Evolutionary conservation across 345 rosid genomes (phyloP).

Genomic region (Populus simonii): DNA sequence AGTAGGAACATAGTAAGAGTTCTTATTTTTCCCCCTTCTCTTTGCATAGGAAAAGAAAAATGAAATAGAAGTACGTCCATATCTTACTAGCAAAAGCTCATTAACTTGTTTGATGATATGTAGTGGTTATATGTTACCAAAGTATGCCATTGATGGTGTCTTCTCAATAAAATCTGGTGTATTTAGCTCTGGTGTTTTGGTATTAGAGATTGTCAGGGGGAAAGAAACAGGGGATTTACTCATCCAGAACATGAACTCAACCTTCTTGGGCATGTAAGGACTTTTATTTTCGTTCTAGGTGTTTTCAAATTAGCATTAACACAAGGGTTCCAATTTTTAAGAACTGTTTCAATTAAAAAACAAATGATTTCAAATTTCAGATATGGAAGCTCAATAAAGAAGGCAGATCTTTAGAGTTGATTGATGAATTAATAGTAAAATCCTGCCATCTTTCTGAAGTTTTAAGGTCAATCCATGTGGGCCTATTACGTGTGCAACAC

Average conservation of each 20-base stretch:
- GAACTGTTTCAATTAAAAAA: neutral
- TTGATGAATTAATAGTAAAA: constrained; percentile 10
- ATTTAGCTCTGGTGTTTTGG: constrained; percentile 19
- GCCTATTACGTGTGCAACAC: constrained; percentile 38
- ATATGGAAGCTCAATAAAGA: constrained; percentile 32
- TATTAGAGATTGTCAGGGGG: constrained; percentile 13
- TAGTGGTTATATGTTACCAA: constrained; percentile 21
- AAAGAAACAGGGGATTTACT: constrained; percentile 15
- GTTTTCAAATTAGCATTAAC: too few species aligned
- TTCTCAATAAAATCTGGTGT: constrained; percentile 20
- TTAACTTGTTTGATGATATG: neutral
- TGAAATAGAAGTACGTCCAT: neutral
- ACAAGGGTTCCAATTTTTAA: neutral
- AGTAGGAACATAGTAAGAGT: constrained; percentile 21
- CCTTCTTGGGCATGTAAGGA: constrained; percentile 21
- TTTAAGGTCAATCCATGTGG: constrained; percentile 22
- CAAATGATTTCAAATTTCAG: constrained; percentile 10
- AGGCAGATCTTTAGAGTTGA: constrained; percentile 21
- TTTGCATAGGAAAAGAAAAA: neutral
- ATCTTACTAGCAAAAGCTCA: neutral
- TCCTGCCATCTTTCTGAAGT: constrained; percentile 4
- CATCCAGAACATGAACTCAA: constrained; percentile 7
- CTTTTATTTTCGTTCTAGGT: neutral
- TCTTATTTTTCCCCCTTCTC: neutral
- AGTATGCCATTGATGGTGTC: constrained; percentile 17